These are phyloP conservation scores for Hapsidospora chrysogenum DNA, from an alignment of 495 filamentous ascomycete genomes.

Conservation along the genomic window DNA sequence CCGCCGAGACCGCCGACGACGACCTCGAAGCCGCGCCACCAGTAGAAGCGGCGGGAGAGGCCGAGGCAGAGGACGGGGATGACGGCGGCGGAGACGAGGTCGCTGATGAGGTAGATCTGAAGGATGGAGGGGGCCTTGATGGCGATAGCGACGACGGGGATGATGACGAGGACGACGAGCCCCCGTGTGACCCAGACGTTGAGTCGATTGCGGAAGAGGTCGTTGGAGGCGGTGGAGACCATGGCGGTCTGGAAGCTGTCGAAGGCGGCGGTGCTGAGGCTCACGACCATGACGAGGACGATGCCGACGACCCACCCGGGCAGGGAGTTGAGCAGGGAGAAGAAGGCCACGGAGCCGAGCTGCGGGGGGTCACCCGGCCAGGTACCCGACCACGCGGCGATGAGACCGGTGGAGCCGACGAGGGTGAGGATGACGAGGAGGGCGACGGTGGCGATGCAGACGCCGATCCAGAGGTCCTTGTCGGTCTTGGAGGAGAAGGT, in stretches of 20 bases:
- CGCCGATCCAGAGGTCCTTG: conserved; percentile 54
- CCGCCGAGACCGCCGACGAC: conserved; percentile 55
- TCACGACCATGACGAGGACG: conserved; percentile 59
- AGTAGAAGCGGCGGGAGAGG: conserved; percentile 43
- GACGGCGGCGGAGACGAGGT: conserved; percentile 51
- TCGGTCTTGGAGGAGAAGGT: conserved; percentile 68
- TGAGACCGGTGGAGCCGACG: conserved; percentile 48
- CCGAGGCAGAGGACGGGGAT: conserved; percentile 55
- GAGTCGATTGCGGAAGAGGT: conserved; percentile 60
- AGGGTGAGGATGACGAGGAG: conserved; percentile 47
- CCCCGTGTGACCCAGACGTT: conserved; percentile 51
- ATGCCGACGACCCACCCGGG: conserved; percentile 61
- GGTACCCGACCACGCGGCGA: conserved; percentile 58
- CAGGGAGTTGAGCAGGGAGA: conserved; percentile 49
- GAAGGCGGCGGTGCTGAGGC: conserved; percentile 55
- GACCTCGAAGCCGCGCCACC: conserved; percentile 60
- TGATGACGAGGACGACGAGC: conserved; percentile 46
- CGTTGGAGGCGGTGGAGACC: conserved; percentile 58
- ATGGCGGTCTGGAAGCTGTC: conserved; percentile 62
- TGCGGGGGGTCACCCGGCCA: conserved; percentile 30
- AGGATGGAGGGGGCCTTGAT: conserved; percentile 53
- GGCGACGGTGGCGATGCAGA: conserved; percentile 41
- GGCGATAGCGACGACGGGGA: conserved; percentile 53
- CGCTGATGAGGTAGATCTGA: conserved; percentile 62
- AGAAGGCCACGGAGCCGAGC: conserved; percentile 53